phyloP scores from a whole-genome alignment of 2,329 filamentous ascomycete species.

The Cladosporium halotolerans region DNA sequence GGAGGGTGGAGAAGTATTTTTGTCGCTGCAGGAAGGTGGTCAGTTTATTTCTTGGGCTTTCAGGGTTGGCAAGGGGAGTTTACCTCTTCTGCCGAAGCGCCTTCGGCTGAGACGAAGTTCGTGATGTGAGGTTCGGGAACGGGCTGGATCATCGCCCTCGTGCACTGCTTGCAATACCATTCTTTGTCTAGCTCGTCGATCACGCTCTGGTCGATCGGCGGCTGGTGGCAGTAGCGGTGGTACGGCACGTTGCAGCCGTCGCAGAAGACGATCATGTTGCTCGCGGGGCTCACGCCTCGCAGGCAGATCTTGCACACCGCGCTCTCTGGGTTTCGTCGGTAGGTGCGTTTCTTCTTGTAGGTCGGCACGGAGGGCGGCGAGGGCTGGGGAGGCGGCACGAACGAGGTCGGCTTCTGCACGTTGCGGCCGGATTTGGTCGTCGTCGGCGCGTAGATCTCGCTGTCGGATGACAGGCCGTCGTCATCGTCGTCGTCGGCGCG shows the following conservation, averaged over 20 bases:
- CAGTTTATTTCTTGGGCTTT: neutral
- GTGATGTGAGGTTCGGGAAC: conserved; percentile 36
- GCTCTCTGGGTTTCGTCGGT: conserved; percentile 48
- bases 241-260: conserved; percentile 73
- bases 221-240: conserved; percentile 77
- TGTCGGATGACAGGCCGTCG: conserved; percentile 28
- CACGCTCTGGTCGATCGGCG: conserved; percentile 63
- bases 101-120: conserved; percentile 34
- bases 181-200: conserved; percentile 60
- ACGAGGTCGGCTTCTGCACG: conserved; percentile 59
- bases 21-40: conserved; percentile 19
- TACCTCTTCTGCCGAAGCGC: conserved; percentile 39
- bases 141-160: conserved; percentile 40
- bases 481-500: conserved; percentile 35
- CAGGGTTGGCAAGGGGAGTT: no score
- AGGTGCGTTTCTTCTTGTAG: conserved; percentile 54
- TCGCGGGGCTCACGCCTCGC: conserved; percentile 62
- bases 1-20: conserved; percentile 54
- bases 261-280: conserved; percentile 79
- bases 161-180: conserved; percentile 66
- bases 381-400: conserved; percentile 50
- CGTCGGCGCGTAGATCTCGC: conserved; percentile 45
- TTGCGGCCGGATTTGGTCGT: conserved; percentile 70
- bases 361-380: conserved; percentile 35
- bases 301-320: conserved; percentile 67